Evolutionary conservation across 2,329 filamentous ascomycete genomes (phyloP).

Genomic region (Cercospora zeina): DNA sequence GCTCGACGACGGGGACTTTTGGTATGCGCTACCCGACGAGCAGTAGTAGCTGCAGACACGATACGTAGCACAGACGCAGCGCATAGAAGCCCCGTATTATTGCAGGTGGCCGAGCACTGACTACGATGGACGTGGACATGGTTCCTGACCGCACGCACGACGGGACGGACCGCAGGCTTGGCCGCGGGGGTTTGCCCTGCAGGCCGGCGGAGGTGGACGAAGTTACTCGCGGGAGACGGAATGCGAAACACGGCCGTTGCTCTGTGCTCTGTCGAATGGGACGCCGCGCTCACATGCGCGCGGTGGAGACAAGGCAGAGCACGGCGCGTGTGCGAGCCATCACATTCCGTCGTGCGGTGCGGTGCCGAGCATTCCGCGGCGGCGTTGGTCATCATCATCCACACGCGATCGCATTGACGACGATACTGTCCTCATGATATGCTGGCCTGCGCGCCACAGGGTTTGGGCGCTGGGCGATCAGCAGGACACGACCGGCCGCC

Average conservation of each 20-base stretch:
- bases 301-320: neutral
- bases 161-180: neutral
- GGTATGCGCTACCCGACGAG: constrained; percentile 63
- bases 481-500: neutral
- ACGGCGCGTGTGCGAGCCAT: too few species aligned
- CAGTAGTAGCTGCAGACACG: constrained; percentile 13
- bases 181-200: neutral
- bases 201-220: neutral
- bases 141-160: neutral
- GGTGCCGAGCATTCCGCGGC: too few species aligned
- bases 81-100: neutral
- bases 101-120: too few species aligned
- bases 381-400: neutral
- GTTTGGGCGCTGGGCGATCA: neutral
- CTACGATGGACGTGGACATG: too few species aligned
- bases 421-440: too few species aligned
- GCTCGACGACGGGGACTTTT: constrained; percentile 82
- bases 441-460: neutral
- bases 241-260: neutral
- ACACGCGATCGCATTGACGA: too few species aligned
- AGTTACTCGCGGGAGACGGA: neutral
- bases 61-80: too few species aligned
- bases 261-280: constrained; percentile 1
- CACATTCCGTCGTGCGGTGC: too few species aligned
- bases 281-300: neutral